phyloP scores from a whole-genome alignment of 2,329 filamentous ascomycete species.

The Ascosphaera pollenicola region DNA sequence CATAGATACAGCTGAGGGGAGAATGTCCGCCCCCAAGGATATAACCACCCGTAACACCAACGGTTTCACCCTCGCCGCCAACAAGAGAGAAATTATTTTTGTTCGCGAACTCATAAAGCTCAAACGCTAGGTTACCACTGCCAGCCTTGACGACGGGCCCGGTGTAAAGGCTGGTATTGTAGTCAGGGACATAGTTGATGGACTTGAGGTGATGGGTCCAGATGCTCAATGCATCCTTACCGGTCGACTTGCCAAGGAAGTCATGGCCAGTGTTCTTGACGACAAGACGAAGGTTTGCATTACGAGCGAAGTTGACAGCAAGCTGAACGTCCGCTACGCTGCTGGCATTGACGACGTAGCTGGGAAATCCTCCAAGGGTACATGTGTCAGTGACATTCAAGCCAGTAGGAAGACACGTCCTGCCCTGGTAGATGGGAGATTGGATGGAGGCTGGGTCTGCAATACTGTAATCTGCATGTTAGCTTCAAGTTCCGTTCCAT shows the following conservation, averaged over 20 bases:
- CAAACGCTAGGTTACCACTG: slow-evolving; percentile 30
- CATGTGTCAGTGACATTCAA: slow-evolving; percentile 1
- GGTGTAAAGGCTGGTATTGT: slow-evolving; percentile 15
- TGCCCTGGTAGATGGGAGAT: slow-evolving; percentile 10
- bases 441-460: slow-evolving; percentile 11
- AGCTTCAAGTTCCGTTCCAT: no score
- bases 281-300: slow-evolving; percentile 29
- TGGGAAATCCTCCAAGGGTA: slow-evolving; percentile 7
- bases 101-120: slow-evolving; percentile 30
- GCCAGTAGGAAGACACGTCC: slow-evolving; percentile 8
- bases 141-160: slow-evolving; percentile 33
- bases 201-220: slow-evolving; percentile 14
- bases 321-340: slow-evolving; percentile 8
- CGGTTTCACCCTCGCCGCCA: slow-evolving; percentile 29
- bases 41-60: slow-evolving; percentile 28
- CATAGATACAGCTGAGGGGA: slow-evolving; percentile 27
- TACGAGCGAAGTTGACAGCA: slow-evolving; percentile 20
- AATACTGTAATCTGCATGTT: slow-evolving; percentile 3
- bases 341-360: slow-evolving; percentile 16
- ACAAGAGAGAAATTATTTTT: slow-evolving; percentile 26
- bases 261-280: slow-evolving; percentile 22
- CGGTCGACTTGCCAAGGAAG: slow-evolving; percentile 33
- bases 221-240: slow-evolving; percentile 24
- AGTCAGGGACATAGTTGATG: slow-evolving; percentile 13
- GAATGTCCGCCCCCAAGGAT: slow-evolving; percentile 31